A percentile compares a stretch with the other conserved stretches of the same genome.
These are phyloP conservation scores for Polychytrium aggregatum DNA, from an alignment of 192 early-diverging fungal species.

Conservation along the genomic window DNA sequence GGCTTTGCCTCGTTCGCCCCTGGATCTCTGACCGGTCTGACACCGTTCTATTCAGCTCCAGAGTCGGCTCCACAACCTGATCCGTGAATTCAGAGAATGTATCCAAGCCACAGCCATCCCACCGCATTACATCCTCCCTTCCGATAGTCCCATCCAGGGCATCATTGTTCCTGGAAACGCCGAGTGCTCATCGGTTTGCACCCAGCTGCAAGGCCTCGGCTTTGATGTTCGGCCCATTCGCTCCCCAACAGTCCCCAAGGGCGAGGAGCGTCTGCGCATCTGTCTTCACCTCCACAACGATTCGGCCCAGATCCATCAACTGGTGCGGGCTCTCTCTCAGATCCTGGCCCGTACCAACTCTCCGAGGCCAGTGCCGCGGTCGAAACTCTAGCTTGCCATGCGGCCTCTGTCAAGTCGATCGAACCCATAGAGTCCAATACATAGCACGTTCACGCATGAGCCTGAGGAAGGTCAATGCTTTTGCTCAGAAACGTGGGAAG, in stretches of 20 bases:
- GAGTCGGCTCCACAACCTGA: slow-evolving; percentile 26
- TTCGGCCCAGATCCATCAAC: slow-evolving; percentile 34
- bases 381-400: too few relatives aligned
- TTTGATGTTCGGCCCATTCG: slow-evolving; percentile 68
- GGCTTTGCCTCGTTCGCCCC: not conserved
- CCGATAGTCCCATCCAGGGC: slow-evolving; percentile 64
- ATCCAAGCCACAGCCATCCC: not conserved
- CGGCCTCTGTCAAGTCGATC: too few relatives aligned
- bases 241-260: slow-evolving; percentile 67
- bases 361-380: too few relatives aligned
- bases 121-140: slow-evolving; percentile 38
- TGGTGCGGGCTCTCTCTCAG: too few relatives aligned
- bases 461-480: too few relatives aligned
- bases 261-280: slow-evolving; percentile 70
- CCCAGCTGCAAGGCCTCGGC: slow-evolving; percentile 28
- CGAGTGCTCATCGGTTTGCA: too few relatives aligned
- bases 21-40: not conserved
- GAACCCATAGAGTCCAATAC: too few relatives aligned
- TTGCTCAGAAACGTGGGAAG: too few relatives aligned
- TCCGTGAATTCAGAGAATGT: slow-evolving; percentile 35
- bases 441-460: too few relatives aligned
- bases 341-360: too few relatives aligned
- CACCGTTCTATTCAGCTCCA: slow-evolving; percentile 19
- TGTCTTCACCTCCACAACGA: slow-evolving; percentile 75
- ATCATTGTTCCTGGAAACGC: slow-evolving; percentile 61